Evolutionary conservation across 805 yeast species (phyloP), one percentile per base, ranked within the genome.

Genomic region (Lachancea waltii): DNA sequence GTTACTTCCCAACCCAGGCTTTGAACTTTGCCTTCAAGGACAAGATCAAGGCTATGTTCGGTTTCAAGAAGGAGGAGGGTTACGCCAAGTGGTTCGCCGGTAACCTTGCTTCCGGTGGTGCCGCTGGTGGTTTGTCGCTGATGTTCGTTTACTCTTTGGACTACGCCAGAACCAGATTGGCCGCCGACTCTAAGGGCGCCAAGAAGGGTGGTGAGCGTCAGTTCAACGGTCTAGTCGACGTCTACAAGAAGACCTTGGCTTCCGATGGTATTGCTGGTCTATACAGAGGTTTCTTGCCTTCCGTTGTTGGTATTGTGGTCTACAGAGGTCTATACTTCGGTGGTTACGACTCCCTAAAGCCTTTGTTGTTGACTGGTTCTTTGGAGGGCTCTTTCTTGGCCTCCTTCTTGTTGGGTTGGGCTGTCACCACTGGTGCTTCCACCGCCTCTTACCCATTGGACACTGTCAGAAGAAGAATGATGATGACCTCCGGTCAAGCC

Each of bases 301-400:
- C 96, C 60, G 96, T 89, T 67, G 77, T 85, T 58, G 97, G 97
- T 81, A 89, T 87, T 64, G 72, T 89, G 74, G 96, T 86, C 66
- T 87, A 89, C 95, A 86, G 97, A 82, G 97, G 97, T 85, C 76
- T 87, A 64, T 89, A 89, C 87, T 87, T 87, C 70, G 97, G 97
- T 83, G 74, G 86, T 61, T 89, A 83, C 77, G 97, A 89, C 73
- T 87, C 96, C 60, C 75, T 89, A 67, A 87, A 89, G 78, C 97
- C 97, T 58, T 85, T 85, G 66, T 80, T 89, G 56, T 77, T 87
- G 65, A 85, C 82, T 69, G 97, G 97, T 74, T 77, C 94, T 55
- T 77, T 89, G 65, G 95, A 87, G 70, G 95, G 94, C 69, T 77
- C 80, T 66, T 87, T 87, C 92, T 69, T 82, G 55, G 96, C 96